phyloP scores from a whole-genome alignment of 192 early-diverging fungal genomes.

The Oehlia diaphana region DNA sequence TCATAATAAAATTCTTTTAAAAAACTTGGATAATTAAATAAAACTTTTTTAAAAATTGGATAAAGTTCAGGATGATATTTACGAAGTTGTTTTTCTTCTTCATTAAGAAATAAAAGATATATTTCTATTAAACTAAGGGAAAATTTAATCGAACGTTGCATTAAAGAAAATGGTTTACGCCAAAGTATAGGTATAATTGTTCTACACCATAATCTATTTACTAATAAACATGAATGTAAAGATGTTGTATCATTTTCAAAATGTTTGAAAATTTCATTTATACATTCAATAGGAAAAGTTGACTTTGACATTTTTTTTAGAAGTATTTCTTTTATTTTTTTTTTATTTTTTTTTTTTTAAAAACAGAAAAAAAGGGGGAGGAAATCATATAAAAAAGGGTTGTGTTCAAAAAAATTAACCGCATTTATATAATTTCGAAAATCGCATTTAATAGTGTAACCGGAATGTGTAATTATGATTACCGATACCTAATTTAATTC shows the following conservation, averaged over 20 bases:
- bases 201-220: neutral
- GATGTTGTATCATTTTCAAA: neutral
- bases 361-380: too few species aligned
- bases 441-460: too few species aligned
- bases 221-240: constrained; percentile 3
- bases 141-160: neutral
- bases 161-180: neutral
- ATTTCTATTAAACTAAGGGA: neutral
- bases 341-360: too few species aligned
- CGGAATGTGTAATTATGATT: too few species aligned
- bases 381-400: too few species aligned
- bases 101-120: neutral
- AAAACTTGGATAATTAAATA: constrained; percentile 7
- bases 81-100: neutral
- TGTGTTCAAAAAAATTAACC: too few species aligned
- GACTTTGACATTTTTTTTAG: neutral
- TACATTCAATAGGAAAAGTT: neutral
- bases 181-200: neutral
- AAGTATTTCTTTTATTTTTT: too few species aligned
- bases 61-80: neutral
- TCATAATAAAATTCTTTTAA: neutral
- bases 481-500: too few species aligned
- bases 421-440: too few species aligned
- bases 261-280: neutral
- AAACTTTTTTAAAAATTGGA: neutral